Percentiles rank a stretch among this genome's conserved stretches.
Conservation (phyloP, 108 stramenopile genomes). For the Fragilariopsis cylindrus region DNA sequence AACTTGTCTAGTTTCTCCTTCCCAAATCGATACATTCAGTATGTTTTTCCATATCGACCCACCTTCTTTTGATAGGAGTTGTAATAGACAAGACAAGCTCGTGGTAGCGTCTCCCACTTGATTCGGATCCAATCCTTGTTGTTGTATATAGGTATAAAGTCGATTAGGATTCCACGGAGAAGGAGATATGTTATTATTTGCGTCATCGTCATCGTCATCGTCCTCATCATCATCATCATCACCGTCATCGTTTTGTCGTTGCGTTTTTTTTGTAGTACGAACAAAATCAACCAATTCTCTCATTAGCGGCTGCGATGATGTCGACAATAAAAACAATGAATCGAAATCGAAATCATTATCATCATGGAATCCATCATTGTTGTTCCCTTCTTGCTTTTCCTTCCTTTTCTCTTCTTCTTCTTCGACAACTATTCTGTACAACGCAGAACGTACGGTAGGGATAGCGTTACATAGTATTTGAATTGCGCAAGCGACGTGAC, state of each 20-base stretch:
- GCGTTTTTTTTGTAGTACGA: not conserved
- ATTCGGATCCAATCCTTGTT: slow-evolving; percentile 15
- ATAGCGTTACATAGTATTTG: slow-evolving; percentile 37
- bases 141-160: not conserved
- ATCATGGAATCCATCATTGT: too few relatives aligned
- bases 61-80: slow-evolving; percentile 8
- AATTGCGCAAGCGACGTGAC: slow-evolving; percentile 47
- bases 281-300: slow-evolving; percentile 10
- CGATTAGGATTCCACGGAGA: slow-evolving; percentile 4
- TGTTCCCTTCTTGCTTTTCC: too few relatives aligned
- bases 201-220: not conserved
- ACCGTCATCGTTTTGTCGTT: not conserved
- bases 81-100: slow-evolving; percentile 26
- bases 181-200: not conserved
- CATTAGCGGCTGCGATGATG: not conserved
- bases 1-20: slow-evolving; percentile 23
- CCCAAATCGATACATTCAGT: slow-evolving; percentile 2
- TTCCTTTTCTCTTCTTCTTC: not conserved
- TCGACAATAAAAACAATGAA: not conserved
- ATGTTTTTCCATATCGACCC: slow-evolving; percentile 6
- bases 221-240: not conserved
- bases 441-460: not conserved
- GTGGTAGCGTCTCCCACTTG: slow-evolving; percentile 46
- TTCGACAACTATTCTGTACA: not conserved
- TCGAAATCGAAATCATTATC: too few relatives aligned